A percentile compares a stretch with the other conserved stretches of the same genome.
Evolutionary conservation across 768 basidiomycete species (phyloP).

Genomic region (Pleurotus tuoliensis): DNA sequence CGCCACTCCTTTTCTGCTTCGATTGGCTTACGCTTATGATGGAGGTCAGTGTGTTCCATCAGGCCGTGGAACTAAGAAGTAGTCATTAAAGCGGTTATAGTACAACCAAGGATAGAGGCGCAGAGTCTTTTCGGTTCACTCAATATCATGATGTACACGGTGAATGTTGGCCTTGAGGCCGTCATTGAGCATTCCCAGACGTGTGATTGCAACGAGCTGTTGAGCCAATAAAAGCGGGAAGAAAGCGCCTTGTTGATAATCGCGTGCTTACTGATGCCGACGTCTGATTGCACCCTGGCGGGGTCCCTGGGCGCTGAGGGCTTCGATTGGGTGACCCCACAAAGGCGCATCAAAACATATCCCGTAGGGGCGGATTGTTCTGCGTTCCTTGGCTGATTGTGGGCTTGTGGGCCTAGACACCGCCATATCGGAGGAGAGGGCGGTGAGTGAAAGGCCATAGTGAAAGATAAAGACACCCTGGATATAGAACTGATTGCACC

Average conservation of each 20-base stretch:
- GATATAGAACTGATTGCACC: neutral
- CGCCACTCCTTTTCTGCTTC: neutral
- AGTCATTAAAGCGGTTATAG: too few species aligned
- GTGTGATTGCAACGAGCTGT: neutral
- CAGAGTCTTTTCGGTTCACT: neutral
- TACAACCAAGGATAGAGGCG: too few species aligned
- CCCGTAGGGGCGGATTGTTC: neutral
- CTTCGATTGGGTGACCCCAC: neutral
- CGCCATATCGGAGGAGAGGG: neutral
- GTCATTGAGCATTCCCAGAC: neutral
- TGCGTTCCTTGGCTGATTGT: neutral
- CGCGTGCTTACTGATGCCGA: neutral
- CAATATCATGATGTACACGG: neutral
- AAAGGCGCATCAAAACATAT: neutral
- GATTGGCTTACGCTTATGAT: neutral
- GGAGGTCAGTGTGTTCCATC: neutral
- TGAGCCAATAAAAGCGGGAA: neutral
- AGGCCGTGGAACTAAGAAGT: neutral
- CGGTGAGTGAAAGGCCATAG: neutral
- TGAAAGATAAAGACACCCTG: neutral
- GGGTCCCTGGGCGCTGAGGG: neutral
- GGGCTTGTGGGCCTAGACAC: neutral
- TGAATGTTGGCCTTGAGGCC: neutral
- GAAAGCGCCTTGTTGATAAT: neutral
- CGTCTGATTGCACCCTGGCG: neutral